A percentile compares a stretch with the other conserved stretches of the same genome.
Conservation (phyloP, 139 green algal species). For the Chlorella sp. region DNA sequence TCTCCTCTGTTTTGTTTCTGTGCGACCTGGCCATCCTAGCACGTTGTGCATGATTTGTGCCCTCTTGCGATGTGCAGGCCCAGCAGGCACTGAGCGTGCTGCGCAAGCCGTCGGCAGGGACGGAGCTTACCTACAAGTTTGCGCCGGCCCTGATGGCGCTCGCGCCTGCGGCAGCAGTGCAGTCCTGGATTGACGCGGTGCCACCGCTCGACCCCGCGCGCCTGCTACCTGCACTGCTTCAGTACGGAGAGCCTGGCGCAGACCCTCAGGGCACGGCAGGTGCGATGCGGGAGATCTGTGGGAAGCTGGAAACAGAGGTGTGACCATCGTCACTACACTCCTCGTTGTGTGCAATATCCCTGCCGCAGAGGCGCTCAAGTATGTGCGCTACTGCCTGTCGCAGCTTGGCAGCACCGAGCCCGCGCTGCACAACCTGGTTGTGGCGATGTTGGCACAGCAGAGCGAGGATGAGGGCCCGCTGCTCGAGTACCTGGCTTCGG, state of each 20-base stretch:
- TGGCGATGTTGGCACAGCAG: slow-evolving; percentile 73
- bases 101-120: slow-evolving; percentile 66
- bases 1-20: no score
- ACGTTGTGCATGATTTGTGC: no score
- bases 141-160: slow-evolving; percentile 74
- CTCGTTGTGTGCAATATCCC: no score
- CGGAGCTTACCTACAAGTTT: slow-evolving; percentile 86
- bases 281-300: no score
- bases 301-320: no score
- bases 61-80: no score
- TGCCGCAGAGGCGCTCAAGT: slow-evolving; percentile 75
- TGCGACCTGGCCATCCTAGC: no score
- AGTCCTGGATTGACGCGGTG: slow-evolving; percentile 70
- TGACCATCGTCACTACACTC: no score
- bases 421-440: slow-evolving; percentile 70
- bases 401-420: slow-evolving; percentile 47
- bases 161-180: slow-evolving; percentile 61
- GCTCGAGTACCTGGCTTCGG: slow-evolving; percentile 65
- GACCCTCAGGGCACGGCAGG: no score
- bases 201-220: slow-evolving; percentile 67
- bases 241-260: slow-evolving; percentile 59
- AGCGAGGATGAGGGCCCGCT: slow-evolving; percentile 44
- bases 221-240: slow-evolving; percentile 85
- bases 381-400: slow-evolving; percentile 75
- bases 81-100: slow-evolving; percentile 78